Base-by-base conservation (phyloP, 1,139 yeast genomes). In the Suhomyces maxii region DNA sequence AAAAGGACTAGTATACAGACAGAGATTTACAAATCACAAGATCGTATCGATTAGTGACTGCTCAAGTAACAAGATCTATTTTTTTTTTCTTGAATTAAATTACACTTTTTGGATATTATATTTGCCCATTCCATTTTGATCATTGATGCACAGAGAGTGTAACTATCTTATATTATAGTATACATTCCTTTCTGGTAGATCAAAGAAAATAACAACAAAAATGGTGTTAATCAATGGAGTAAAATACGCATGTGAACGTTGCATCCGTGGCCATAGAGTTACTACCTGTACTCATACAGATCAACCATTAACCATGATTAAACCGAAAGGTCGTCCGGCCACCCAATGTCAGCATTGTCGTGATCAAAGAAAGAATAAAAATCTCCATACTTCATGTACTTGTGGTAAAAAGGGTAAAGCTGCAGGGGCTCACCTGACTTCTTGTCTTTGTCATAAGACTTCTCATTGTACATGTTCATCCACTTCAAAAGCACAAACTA, bases 281-380 rank as follows among this genome's bases (percentile, higher is more conserved):
- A 87, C 97, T 2, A 83, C 96, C 6, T 93, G 99, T 67, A 84
- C 86, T 44, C 99, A 93, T 64, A 84, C 93, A 1, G 96, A 93
- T 57, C 89, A 87, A 61, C 96, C 95, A 3, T 71, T 93, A 54
- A 85, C 89, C 61, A 86, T 86, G 89, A 91, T 93, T 64, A 91
- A 91, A 63, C 97, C 96, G 10, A 93, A 91, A 63, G 99, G 99
- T 5, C 76, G 99, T 46, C 99, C 99, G 1, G 83, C 96, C 0
- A 84, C 96, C 3, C 97, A 90, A 62, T 91, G 98, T 59, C 76
- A 79, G 37, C 96, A 88, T 61, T 91, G 98, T 63, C 83, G 93
- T 50, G 93, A 86, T 48, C 82, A 84, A 57, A 75, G 97, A 38
- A 86, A 85, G 61, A 64, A 75, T 50, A 86, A 84, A 56, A 82